Conservation (phyloP, 2,329 filamentous ascomycete genomes). For the Seiridium unicorne region DNA sequence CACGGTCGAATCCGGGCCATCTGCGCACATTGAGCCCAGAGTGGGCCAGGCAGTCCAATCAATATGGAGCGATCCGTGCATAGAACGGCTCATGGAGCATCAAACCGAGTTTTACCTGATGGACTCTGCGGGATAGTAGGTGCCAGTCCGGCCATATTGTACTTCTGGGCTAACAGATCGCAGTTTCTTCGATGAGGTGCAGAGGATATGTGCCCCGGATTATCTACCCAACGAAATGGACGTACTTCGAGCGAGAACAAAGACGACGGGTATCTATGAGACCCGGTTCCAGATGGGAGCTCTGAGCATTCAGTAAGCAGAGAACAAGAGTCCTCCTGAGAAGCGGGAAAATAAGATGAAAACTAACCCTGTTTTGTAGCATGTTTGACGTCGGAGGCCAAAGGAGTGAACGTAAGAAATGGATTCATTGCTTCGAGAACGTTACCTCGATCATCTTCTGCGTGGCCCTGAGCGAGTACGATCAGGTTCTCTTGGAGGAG, state of each 20-base stretch:
- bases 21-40: slow-evolving; percentile 76
- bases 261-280: slow-evolving; percentile 99
- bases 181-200: slow-evolving; percentile 94
- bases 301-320: slow-evolving; percentile 89
- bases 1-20: slow-evolving; percentile 85
- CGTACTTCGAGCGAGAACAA: slow-evolving; percentile 91
- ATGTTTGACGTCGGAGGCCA: slow-evolving; percentile 99
- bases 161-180: background rate
- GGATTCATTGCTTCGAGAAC: slow-evolving; percentile 99
- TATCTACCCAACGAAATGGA: slow-evolving; percentile 95
- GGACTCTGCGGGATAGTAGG: slow-evolving; percentile 96
- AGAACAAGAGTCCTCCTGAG: background rate
- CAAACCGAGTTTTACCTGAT: slow-evolving; percentile 98
- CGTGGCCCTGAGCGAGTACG: slow-evolving; percentile 95
- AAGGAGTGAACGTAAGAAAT: slow-evolving; percentile 97
- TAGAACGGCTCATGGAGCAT: slow-evolving; percentile 81
- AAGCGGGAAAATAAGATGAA: slow-evolving; percentile 12
- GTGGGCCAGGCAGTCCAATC: slow-evolving; percentile 82
- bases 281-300: slow-evolving; percentile 98
- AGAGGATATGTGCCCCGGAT: slow-evolving; percentile 77
- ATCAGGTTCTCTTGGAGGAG: slow-evolving; percentile 94
- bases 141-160: background rate
- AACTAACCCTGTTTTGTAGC: slow-evolving; percentile 45
- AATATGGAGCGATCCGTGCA: slow-evolving; percentile 87
- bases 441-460: slow-evolving; percentile 99